A percentile compares a stretch with the other conserved stretches of the same genome.
These are phyloP conservation scores for Eutypella sp. DNA, from an alignment of 2,329 filamentous ascomycete species.

Conservation along the genomic window DNA sequence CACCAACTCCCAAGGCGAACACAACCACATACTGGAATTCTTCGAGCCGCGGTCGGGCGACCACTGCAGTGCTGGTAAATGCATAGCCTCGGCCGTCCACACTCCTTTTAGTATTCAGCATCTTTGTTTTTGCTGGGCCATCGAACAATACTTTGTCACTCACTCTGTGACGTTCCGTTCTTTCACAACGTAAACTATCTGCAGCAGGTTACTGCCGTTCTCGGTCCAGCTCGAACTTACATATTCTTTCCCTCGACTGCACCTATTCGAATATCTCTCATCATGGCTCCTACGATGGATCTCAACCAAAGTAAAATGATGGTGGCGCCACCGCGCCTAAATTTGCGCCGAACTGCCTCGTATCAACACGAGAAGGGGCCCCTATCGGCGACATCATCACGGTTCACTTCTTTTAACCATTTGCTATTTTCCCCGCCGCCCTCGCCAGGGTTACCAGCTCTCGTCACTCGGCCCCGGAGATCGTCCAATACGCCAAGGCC, in stretches of 20 bases:
- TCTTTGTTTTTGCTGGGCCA: too few relatives aligned
- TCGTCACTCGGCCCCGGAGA: conserved; percentile 61
- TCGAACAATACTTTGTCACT: background rate
- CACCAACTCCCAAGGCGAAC: background rate
- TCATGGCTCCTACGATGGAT: conserved; percentile 44
- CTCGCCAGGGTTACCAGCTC: conserved; percentile 65
- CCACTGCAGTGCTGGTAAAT: background rate
- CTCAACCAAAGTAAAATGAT: conserved; percentile 45
- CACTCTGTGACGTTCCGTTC: background rate
- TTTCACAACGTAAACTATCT: background rate
- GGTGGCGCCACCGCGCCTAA: conserved; percentile 51
- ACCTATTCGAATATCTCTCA: too few relatives aligned
- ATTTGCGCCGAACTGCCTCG: conserved; percentile 53
- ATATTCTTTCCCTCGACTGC: too few relatives aligned
- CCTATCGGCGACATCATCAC: conserved; percentile 55
- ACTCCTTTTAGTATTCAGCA: too few relatives aligned
- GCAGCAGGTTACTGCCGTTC: background rate
- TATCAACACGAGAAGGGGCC: conserved; percentile 51
- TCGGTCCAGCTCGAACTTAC: background rate
- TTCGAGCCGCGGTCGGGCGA: background rate
- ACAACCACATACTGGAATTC: background rate
- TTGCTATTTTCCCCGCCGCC: conserved; percentile 64
- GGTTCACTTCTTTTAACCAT: conserved; percentile 63
- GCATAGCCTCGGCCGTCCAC: background rate
- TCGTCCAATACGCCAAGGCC: conserved; percentile 52